Evolutionary conservation across 805 yeast genomes (phyloP).

Genomic region (Candida khao-thaluensis): DNA sequence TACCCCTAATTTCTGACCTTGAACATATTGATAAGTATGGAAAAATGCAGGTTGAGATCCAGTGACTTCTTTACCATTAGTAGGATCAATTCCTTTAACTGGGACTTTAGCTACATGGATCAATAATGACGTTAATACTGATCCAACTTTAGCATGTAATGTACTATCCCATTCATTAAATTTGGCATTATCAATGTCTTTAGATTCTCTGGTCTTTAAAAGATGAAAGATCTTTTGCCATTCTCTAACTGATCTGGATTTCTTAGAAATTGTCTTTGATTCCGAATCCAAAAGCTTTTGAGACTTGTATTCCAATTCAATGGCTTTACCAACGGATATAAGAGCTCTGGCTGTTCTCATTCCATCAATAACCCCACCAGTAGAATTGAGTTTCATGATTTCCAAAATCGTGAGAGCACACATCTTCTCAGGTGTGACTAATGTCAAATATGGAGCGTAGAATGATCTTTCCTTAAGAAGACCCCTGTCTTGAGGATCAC

Average conservation of each 20-base stretch:
- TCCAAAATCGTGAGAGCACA: constrained; percentile 85
- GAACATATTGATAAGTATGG: constrained; percentile 79
- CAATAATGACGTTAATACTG: constrained; percentile 69
- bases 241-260: constrained; percentile 45
- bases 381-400: constrained; percentile 66
- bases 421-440: constrained; percentile 77
- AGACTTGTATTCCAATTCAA: constrained; percentile 80
- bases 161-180: constrained; percentile 27
- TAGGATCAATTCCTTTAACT: constrained; percentile 79
- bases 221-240: constrained; percentile 44
- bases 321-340: constrained; percentile 74
- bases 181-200: constrained; percentile 12
- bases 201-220: constrained; percentile 15
- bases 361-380: constrained; percentile 76
- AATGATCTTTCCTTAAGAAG: constrained; percentile 44
- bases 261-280: constrained; percentile 44
- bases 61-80: constrained; percentile 60
- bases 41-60: constrained; percentile 88
- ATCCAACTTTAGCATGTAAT: constrained; percentile 67
- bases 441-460: constrained; percentile 74
- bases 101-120: constrained; percentile 80
- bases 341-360: constrained; percentile 83
- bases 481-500: constrained; percentile 20
- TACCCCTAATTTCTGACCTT: constrained; percentile 80
- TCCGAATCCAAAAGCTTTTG: constrained; percentile 62